These are phyloP conservation scores for Pyracantha coccinea DNA, from an alignment of 331 rosid genomes.

Conservation along the genomic window DNA sequence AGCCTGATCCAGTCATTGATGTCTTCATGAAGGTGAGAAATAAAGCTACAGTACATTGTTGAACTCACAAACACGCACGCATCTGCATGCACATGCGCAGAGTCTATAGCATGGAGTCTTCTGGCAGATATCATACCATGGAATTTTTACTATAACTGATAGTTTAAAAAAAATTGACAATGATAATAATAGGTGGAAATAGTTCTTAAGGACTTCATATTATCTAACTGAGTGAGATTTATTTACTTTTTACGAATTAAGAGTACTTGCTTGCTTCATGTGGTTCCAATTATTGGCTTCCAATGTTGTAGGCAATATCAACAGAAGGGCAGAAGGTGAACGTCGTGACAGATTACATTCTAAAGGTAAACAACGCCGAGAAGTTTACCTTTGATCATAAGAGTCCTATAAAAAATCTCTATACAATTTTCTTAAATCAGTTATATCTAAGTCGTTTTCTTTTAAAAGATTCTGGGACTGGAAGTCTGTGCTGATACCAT, in stretches of 20 bases:
- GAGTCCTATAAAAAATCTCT: background rate
- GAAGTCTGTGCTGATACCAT: conserved; percentile 69
- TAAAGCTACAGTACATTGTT: background rate
- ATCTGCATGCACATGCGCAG: background rate
- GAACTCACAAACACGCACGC: background rate
- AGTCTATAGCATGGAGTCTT: background rate
- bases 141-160: no score
- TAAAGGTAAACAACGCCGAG: conserved; percentile 35
- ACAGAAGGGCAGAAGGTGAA: conserved; percentile 41
- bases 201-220: background rate
- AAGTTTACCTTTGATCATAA: background rate
- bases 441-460: background rate
- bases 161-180: background rate
- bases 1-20: conserved; percentile 66
- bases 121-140: no score
- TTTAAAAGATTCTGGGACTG: conserved; percentile 55
- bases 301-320: conserved; percentile 39
- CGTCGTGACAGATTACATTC: conserved; percentile 54
- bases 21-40: conserved; percentile 64
- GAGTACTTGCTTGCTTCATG: background rate
- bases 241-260: background rate
- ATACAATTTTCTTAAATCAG: background rate
- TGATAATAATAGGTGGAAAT: background rate
- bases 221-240: background rate
- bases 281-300: background rate